Base-by-base conservation (phyloP, 371 early-diverging fungal species). In the Massospora cicadina region DNA sequence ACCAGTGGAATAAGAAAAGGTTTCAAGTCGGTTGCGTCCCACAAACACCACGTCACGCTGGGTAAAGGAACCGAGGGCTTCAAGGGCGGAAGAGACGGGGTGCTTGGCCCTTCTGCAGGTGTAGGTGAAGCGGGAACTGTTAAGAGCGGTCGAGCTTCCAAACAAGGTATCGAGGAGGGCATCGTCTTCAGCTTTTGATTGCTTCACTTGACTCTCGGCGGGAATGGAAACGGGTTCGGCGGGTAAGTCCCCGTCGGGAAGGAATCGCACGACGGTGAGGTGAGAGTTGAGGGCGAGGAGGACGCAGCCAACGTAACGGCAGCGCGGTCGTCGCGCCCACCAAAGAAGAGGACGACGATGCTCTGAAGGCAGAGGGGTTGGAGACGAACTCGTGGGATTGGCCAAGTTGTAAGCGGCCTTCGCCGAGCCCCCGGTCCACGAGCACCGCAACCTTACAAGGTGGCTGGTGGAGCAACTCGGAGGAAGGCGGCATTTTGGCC, bases 371-470 rank as follows among this genome's bases (percentile, higher is more conserved):
- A 67, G 65, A 56, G 67, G 58, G 24, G 56, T 30, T 65, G 56
- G 66, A 32, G 43, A 43, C 43, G 17, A 10, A 17, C 17, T 43
- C 43, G 17, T 43, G 10, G 10, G 43, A 43, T 5, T 10, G 43
- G 43, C 10, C 43, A 54, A 58, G 30, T 28, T 29, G 31, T 65
- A 43, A 64, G 60, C 57, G 56, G 54, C 62, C n/a, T 33, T 31
- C 56, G 7, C 84, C 83, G 65, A 88, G 76, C 0, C 90, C 88
- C 23, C 85, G 78, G 66, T 90, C 88, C 54, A 88, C 75, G 68
- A 88, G 84, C 29, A 87, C 75, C 21, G 75, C 86, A 13, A 81
- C 73, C 29, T 78, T 65, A 59, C 74, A 70, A 1, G 59, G 69
- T 0, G 79, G 67, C 2, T 60, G 65, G 24, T 64, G 67, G 17